Evolutionary conservation across 129 eudicot species (phyloP).

Genomic region (Flaveria robusta): DNA sequence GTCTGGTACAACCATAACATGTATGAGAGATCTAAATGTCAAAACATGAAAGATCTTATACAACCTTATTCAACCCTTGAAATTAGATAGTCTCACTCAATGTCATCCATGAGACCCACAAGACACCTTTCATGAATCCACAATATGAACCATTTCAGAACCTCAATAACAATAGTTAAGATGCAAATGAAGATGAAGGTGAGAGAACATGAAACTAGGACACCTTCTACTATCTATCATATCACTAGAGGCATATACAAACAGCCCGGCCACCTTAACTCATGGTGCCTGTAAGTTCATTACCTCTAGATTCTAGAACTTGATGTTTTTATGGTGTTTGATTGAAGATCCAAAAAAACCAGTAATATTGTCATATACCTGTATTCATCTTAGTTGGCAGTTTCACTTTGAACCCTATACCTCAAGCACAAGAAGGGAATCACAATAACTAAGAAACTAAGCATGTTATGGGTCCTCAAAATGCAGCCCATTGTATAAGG

Average conservation of each 20-base stretch:
- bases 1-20: too few species aligned
- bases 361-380: not conserved
- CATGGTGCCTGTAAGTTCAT: not conserved
- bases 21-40: too few species aligned
- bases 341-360: not conserved
- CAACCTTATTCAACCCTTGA: too few species aligned
- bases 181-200: slow-evolving; percentile 6
- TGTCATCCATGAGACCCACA: too few species aligned
- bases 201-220: not conserved
- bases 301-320: not conserved
- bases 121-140: too few species aligned
- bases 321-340: not conserved
- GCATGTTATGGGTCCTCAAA: slow-evolving; percentile 11
- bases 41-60: too few species aligned
- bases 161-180: not conserved
- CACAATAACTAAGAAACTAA: not conserved
- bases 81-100: too few species aligned
- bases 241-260: not conserved
- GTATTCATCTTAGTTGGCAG: too few species aligned
- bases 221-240: not conserved
- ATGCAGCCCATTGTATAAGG: slow-evolving; percentile 9
- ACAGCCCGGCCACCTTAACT: not conserved
- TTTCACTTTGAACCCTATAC: not conserved
- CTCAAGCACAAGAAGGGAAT: not conserved
- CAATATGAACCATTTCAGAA: too few species aligned